Conservation (phyloP, 441 rosid species). For the Bruguiera hainesii region DNA sequence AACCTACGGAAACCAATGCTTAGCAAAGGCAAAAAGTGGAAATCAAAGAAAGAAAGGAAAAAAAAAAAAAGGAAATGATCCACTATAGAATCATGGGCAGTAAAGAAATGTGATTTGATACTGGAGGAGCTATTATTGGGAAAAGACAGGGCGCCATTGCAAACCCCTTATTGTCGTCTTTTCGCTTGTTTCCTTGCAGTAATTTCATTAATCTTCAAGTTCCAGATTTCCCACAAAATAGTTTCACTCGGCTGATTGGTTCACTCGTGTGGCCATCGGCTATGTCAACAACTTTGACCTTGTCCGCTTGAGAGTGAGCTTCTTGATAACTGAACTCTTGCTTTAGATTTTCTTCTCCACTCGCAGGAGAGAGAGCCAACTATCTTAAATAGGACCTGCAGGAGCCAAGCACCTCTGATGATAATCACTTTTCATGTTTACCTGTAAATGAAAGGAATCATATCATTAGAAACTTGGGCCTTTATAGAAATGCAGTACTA, state of each 20-base stretch:
- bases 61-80: not conserved
- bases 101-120: not conserved
- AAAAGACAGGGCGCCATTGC: not conserved
- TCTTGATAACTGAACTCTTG: not conserved
- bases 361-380: not conserved
- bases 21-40: not conserved
- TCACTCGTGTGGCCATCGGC: not conserved
- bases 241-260: not conserved
- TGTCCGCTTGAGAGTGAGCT: not conserved
- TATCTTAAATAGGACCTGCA: not conserved
- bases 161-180: not conserved
- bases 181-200: not conserved
- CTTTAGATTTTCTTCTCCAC: not conserved
- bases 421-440: slow-evolving; percentile 50
- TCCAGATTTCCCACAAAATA: not conserved
- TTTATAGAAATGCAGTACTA: not conserved
- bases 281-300: not conserved
- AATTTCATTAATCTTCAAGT: not conserved
- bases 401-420: not conserved
- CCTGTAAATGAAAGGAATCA: slow-evolving; percentile 35
- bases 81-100: not conserved
- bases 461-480: slow-evolving; percentile 8
- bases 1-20: not conserved
- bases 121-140: not conserved
- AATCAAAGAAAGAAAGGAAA: not conserved